Conservation (phyloP, 2,329 filamentous ascomycete species). For the Diatrype stigma region DNA sequence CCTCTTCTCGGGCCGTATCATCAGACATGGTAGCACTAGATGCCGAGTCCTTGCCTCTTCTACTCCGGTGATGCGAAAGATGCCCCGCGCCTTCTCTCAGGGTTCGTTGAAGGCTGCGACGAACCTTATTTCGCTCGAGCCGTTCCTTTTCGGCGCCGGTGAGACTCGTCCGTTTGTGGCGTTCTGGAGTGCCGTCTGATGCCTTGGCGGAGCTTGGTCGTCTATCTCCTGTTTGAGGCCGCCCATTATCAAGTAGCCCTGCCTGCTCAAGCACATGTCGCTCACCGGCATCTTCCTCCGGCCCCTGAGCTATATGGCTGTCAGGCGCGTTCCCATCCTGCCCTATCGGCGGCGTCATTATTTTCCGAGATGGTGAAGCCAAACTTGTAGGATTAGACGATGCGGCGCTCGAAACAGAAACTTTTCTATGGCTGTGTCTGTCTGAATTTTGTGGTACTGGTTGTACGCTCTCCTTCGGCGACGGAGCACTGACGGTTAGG, state of each 20-base stretch:
- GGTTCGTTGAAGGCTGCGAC: constrained; percentile 84
- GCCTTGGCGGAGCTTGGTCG: constrained; percentile 37
- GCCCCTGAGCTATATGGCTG: constrained; percentile 23
- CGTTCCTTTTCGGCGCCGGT: constrained; percentile 38
- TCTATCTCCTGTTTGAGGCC: constrained; percentile 38
- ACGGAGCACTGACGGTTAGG: constrained; percentile 34
- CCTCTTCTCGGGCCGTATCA: constrained; percentile 55
- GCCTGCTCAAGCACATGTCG: constrained; percentile 64
- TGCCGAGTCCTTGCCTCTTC: constrained; percentile 70
- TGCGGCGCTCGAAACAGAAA: constrained; percentile 39
- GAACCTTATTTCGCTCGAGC: constrained; percentile 63
- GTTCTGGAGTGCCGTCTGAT: constrained; percentile 36
- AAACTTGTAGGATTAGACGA: constrained; percentile 31
- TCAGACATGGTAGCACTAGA: constrained; percentile 53
- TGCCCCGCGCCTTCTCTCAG: constrained; percentile 73
- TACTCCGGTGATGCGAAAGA: constrained; percentile 64
- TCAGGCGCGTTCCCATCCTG: constrained; percentile 28
- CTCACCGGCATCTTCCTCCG: constrained; percentile 62
- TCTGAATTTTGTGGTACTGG: constrained; percentile 32
- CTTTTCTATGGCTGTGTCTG: constrained; percentile 31
- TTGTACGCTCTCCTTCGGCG: constrained; percentile 44
- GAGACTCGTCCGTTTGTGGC: constrained; percentile 30
- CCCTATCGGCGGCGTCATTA: constrained; percentile 24
- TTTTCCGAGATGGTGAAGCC: constrained; percentile 28
- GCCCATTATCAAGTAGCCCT: constrained; percentile 53